Percentiles rank a stretch among this genome's conserved stretches.
Evolutionary conservation across 1,284 basidiomycete genomes (phyloP).

Genomic region (Tremellales sp.): DNA sequence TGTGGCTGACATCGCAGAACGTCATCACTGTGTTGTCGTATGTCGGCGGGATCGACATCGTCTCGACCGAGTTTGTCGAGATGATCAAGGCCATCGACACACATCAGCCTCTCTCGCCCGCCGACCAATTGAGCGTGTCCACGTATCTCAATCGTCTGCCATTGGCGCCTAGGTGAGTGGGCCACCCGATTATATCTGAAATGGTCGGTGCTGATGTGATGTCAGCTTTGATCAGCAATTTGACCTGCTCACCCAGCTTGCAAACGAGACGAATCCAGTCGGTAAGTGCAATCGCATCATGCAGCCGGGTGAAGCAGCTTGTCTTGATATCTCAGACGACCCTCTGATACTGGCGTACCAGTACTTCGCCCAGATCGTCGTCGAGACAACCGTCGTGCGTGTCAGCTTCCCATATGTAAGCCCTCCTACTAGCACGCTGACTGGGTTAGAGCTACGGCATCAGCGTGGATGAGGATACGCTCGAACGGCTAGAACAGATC

Average conservation of each 20-base stretch:
- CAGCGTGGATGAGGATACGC: conserved; percentile 11
- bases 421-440: background rate
- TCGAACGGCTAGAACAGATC: conserved; percentile 8
- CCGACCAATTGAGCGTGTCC: background rate
- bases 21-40: conserved; percentile 14
- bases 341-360: conserved; percentile 17
- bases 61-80: conserved; percentile 7
- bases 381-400: conserved; percentile 16
- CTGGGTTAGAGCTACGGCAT: conserved; percentile 23
- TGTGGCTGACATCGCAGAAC: conserved; percentile 13
- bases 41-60: conserved; percentile 11
- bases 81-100: conserved; percentile 7
- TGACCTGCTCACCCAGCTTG: background rate
- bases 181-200: background rate
- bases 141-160: conserved; percentile 7
- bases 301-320: background rate
- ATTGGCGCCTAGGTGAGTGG: conserved; percentile 13
- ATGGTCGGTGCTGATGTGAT: background rate
- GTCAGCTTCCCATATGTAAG: background rate
- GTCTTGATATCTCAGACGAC: conserved; percentile 9
- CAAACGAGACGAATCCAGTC: conserved; percentile 1
- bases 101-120: background rate
- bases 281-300: background rate
- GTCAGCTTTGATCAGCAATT: conserved; percentile 7
- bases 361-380: conserved; percentile 24